A percentile compares a stretch with the other conserved stretches of the same genome.
Evolutionary conservation across 1,284 basidiomycete species (phyloP).

Genomic region (Ganoderma resinaceum): DNA sequence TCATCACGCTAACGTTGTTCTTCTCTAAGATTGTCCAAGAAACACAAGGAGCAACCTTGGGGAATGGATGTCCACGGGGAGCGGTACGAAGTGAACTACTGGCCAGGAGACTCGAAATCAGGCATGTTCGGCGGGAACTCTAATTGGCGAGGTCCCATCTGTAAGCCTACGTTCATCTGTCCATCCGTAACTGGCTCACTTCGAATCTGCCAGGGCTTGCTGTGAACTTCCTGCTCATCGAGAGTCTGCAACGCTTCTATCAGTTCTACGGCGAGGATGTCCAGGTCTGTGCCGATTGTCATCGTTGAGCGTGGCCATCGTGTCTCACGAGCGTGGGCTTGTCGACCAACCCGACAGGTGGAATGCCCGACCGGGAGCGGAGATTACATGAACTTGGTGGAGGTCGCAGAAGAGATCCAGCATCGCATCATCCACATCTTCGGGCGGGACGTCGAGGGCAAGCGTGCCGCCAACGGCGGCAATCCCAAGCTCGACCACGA

Average conservation of each 20-base stretch:
- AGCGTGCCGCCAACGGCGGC: conserved; percentile 91
- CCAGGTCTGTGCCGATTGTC: conserved; percentile 48
- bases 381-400: conserved; percentile 93
- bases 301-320: neutral
- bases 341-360: conserved; percentile 49
- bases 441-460: conserved; percentile 85
- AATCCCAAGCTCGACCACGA: conserved; percentile 88
- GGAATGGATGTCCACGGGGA: conserved; percentile 94
- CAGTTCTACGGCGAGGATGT: conserved; percentile 94
- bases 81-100: conserved; percentile 92
- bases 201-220: conserved; percentile 74
- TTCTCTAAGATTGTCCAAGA: conserved; percentile 68
- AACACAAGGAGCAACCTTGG: conserved; percentile 94
- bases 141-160: conserved; percentile 92
- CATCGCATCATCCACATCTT: conserved; percentile 98
- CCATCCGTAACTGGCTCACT: neutral
- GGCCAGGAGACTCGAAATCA: conserved; percentile 96
- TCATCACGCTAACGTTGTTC: neutral
- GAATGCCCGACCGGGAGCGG: conserved; percentile 97
- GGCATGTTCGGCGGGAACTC: conserved; percentile 99
- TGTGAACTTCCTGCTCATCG: conserved; percentile 93
- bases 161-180: conserved; percentile 47
- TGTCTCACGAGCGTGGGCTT: conserved; percentile 1
- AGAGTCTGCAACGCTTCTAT: conserved; percentile 95
- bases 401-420: conserved; percentile 96